Evolutionary conservation across 306 rosid species (phyloP).

Genomic region (Macrotyloma uniflorum): DNA sequence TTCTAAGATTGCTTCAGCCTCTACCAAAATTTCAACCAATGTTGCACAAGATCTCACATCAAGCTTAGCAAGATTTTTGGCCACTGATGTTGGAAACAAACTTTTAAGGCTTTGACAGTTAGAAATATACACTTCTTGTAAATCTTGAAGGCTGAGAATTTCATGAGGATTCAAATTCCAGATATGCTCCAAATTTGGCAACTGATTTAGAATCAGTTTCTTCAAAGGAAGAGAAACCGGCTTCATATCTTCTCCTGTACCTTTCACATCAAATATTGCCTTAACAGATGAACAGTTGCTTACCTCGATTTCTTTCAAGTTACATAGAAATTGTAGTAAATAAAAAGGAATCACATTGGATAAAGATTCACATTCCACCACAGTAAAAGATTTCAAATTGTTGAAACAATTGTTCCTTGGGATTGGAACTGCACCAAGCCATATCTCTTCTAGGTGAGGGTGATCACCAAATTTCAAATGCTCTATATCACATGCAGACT

Average conservation of each 20-base stretch:
- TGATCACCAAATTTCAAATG: background rate
- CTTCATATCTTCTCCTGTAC: background rate
- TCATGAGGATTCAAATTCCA: constrained; percentile 38
- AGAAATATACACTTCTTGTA: background rate
- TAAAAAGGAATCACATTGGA: background rate
- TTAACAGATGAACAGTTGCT: background rate
- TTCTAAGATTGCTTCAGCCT: background rate
- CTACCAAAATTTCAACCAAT: constrained; percentile 28
- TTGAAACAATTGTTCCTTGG: background rate
- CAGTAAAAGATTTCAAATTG: background rate
- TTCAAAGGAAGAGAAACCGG: constrained; percentile 4
- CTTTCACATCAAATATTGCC: constrained; percentile 29
- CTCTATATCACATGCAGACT: background rate
- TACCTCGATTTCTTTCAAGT: constrained; percentile 20
- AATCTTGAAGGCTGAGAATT: constrained; percentile 6
- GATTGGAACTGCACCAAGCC: constrained; percentile 5
- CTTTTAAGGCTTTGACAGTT: constrained; percentile 29
- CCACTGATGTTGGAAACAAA: constrained; percentile 31
- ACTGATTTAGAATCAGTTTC: constrained; percentile 20
- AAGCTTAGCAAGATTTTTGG: constrained; percentile 26
- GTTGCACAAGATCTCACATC: constrained; percentile 22
- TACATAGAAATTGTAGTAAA: background rate
- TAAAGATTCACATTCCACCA: background rate
- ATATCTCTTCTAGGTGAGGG: background rate
- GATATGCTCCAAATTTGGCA: constrained; percentile 40